phyloP scores from a whole-genome alignment of 2,329 filamentous ascomycete genomes.

The Ampelomyces quisqualis region DNA sequence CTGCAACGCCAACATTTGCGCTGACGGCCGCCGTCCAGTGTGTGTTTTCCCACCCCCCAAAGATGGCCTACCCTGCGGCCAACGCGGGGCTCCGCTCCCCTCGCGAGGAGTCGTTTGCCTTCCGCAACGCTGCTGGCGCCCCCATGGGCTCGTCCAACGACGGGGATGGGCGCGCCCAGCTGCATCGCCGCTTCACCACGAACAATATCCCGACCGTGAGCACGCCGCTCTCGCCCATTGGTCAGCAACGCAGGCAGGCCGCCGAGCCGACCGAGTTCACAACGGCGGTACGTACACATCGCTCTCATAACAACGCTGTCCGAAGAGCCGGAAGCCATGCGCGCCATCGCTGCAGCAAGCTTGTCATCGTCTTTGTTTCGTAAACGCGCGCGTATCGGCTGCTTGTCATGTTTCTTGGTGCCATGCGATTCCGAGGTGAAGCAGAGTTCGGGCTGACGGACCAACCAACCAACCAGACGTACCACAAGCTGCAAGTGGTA shows the following conservation, averaged over 20 bases:
- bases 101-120: conserved; percentile 74
- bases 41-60: conserved; percentile 45
- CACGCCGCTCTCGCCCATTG: conserved; percentile 64
- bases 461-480: conserved; percentile 51
- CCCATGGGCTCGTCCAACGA: conserved; percentile 62
- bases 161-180: conserved; percentile 70
- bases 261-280: conserved; percentile 57
- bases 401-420: neutral
- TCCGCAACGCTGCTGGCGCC: conserved; percentile 64
- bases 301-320: conserved; percentile 13
- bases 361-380: neutral
- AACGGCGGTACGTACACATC: conserved; percentile 50
- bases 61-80: conserved; percentile 66
- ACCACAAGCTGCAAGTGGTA: conserved; percentile 77
- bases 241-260: conserved; percentile 56
- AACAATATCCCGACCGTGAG: conserved; percentile 78
- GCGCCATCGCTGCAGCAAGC: neutral
- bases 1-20: conserved; percentile 15
- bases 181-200: conserved; percentile 92
- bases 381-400: neutral
- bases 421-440: conserved; percentile 18
- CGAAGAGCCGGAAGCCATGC: conserved; percentile 5
- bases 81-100: conserved; percentile 72
- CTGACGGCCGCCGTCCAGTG: conserved; percentile 38
- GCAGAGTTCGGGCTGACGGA: conserved; percentile 30